Evolutionary conservation across 306 rosid species (phyloP), one percentile per base, ranked within the genome.

Genomic region (Quercus robur): DNA sequence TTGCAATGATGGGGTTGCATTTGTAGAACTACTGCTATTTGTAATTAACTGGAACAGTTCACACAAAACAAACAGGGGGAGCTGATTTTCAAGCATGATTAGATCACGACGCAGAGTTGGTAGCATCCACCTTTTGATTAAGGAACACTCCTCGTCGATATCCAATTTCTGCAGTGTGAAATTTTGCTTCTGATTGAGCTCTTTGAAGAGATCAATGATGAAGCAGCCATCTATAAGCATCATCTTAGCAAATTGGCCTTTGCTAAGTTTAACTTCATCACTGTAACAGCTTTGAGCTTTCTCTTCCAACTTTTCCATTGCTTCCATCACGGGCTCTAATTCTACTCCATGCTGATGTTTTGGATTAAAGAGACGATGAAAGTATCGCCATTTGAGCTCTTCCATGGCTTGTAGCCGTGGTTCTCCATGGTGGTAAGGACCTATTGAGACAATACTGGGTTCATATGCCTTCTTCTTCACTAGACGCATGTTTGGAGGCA

Each of bases 11-110:
- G 5, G 31, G 8, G 2, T 21, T 23, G 19, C 19, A 57, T 28
- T 3, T 28, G 20, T 18, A 31, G 20, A 6, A 35, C 38, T 33
- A 33, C 41, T 6, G 4, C 14, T 46, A 17, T 58, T n/a, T 68
- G 88, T 77, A 6, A 80, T 54, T n/a, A 10, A 11, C 51, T 72
- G 55, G n/a, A 84, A 88, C 14, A 88, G 5, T 41, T 77, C n/a
- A 35, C 1, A 41, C 23, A 88, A 18, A 67, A 86, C 85, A 80
- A 80, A 84, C 41, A 86, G 20, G 1, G 90, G 88, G 64, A 88
- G 68, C 74, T 88, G 90, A 55, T 88, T 88, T 80, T 88, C 88
- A 10, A 88, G 85, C 88, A 81, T 86, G 20, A 88, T 81, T 49
- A 86, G 31, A 31, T 86, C 89, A 0, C 77, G 69, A 1, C 86